Evolutionary conservation across 1,139 yeast genomes (phyloP).

Genomic region (Taphrina confusa): DNA sequence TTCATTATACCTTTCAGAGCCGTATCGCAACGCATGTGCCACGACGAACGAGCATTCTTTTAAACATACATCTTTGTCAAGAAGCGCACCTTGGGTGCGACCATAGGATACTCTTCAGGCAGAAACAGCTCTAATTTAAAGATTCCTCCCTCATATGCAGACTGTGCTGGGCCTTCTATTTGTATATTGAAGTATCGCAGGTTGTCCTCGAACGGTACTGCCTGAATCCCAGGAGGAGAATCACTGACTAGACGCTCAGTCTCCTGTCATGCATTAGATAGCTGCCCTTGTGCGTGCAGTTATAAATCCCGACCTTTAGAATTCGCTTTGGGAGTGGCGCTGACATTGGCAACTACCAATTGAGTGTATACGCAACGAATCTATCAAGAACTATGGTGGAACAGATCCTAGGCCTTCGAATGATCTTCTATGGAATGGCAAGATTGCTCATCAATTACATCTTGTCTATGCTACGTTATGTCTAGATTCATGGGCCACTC

Average conservation of each 20-base stretch:
- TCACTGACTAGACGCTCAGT: slow-evolving; percentile 88
- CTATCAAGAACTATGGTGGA: no score
- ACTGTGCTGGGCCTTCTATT: slow-evolving; percentile 83
- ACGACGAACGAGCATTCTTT: neutral
- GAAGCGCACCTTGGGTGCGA: slow-evolving; percentile 51
- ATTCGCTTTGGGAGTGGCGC: slow-evolving; percentile 70
- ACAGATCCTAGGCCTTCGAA: no score
- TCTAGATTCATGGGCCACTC: no score
- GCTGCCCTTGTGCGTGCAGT: neutral
- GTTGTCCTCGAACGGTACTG: slow-evolving; percentile 90
- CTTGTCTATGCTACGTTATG: neutral
- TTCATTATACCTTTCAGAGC: no score
- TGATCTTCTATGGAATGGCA: no score
- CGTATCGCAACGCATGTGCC: no score
- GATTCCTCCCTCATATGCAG: slow-evolving; percentile 79
- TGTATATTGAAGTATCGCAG: slow-evolving; percentile 85
- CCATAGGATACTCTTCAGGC: slow-evolving; percentile 80
- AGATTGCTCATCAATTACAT: no score
- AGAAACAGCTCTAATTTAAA: slow-evolving; percentile 74
- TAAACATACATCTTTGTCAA: slow-evolving; percentile 66
- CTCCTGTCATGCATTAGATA: slow-evolving; percentile 54
- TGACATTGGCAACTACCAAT: no score
- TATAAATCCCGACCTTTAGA: slow-evolving; percentile 58
- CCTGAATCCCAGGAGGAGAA: slow-evolving; percentile 95
- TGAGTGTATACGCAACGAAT: no score